Percentiles rank a stretch among this genome's conserved stretches.
Evolutionary conservation across 2,329 filamentous ascomycete species (phyloP).

Genomic region (Exophiala phaeomuriformis): DNA sequence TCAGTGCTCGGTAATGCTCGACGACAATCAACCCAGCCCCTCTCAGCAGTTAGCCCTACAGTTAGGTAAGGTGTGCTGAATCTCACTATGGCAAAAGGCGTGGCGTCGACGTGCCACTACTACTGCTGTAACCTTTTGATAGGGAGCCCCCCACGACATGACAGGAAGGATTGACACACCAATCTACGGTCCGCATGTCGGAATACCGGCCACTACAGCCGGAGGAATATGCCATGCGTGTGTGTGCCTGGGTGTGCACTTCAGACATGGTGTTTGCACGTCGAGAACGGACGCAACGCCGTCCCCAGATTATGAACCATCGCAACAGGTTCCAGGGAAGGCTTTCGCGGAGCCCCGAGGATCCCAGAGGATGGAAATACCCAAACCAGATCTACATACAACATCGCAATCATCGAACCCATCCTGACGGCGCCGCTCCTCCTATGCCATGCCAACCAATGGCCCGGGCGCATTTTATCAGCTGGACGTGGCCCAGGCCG

Average conservation of each 20-base stretch:
- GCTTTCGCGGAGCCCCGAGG: background rate
- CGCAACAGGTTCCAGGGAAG: too few species aligned
- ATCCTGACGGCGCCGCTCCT: background rate
- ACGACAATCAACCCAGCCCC: too few species aligned
- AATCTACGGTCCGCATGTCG: too few species aligned
- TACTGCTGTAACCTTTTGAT: background rate
- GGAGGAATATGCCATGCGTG: too few species aligned
- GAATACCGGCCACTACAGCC: too few species aligned
- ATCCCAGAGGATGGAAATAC: background rate
- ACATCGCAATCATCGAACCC: slow-evolving; percentile 1
- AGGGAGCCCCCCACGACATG: background rate
- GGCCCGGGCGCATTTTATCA: background rate
- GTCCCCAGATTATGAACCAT: too few species aligned
- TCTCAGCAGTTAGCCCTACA: too few species aligned
- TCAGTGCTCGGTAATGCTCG: too few species aligned
- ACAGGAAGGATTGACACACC: background rate
- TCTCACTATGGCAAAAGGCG: background rate
- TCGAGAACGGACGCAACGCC: too few species aligned
- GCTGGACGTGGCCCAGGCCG: background rate
- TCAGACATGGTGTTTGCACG: background rate
- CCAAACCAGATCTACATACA: too few species aligned
- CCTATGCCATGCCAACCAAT: background rate
- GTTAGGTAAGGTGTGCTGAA: too few species aligned
- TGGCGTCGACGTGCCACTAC: background rate
- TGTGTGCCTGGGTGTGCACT: too few species aligned